Evolutionary conservation across 805 yeast genomes (phyloP).

Genomic region (Kodamaea kaohsiungensis): DNA sequence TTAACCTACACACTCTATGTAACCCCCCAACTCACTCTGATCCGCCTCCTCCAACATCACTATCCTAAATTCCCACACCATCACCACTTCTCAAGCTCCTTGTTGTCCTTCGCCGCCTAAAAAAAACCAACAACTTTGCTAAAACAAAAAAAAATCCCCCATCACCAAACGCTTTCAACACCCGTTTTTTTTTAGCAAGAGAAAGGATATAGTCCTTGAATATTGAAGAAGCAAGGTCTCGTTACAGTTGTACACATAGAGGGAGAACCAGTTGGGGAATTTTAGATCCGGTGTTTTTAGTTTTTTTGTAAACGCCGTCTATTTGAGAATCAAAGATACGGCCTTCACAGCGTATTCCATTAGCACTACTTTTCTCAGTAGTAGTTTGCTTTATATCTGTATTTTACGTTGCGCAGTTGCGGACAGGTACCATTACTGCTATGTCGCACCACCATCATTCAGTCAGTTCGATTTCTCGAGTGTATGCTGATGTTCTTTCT

Average conservation of each 20-base stretch:
- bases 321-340: background rate
- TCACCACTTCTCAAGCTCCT: background rate
- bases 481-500: constrained; percentile 78
- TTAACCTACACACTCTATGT: too few relatives aligned
- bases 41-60: background rate
- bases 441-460: constrained; percentile 18
- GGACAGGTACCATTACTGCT: background rate
- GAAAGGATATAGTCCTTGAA: background rate
- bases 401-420: constrained; percentile 1
- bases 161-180: background rate
- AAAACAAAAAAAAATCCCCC: background rate
- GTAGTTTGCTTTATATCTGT: constrained; percentile 6
- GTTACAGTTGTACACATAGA: background rate
- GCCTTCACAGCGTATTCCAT: constrained; percentile 3
- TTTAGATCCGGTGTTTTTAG: background rate
- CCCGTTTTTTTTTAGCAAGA: background rate
- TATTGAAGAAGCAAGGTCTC: background rate
- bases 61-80: background rate
- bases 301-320: background rate
- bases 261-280: background rate
- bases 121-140: background rate
- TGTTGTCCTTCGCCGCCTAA: background rate
- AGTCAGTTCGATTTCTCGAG: constrained; percentile 63
- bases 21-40: too few relatives aligned
- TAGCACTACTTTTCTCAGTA: constrained; percentile 7